These are phyloP conservation scores for Pichia paraexigua DNA, from an alignment of 805 yeast species.

Conservation along the genomic window DNA sequence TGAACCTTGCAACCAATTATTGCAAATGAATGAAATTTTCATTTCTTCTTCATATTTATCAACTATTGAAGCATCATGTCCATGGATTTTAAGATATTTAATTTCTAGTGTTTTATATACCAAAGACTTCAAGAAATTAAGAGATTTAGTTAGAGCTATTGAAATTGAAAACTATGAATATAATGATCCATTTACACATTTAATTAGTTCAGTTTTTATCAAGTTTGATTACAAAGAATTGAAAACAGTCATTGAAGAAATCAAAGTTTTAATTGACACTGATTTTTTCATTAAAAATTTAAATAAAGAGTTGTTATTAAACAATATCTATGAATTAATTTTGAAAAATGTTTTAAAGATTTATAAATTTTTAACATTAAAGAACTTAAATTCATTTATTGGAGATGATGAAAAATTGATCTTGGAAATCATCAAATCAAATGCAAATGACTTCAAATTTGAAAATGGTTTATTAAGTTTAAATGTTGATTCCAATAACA, in stretches of 20 bases:
- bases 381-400: constrained; percentile 16
- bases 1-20: constrained; percentile 26
- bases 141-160: constrained; percentile 49
- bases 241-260: constrained; percentile 38
- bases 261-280: constrained; percentile 39
- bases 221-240: constrained; percentile 53
- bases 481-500: constrained; percentile 39
- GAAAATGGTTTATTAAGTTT: constrained; percentile 36
- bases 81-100: constrained; percentile 62
- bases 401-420: constrained; percentile 4
- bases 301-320: constrained; percentile 18
- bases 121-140: constrained; percentile 40
- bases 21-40: constrained; percentile 48
- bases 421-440: constrained; percentile 23
- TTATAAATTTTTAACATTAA: constrained; percentile 17
- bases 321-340: constrained; percentile 18
- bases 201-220: constrained; percentile 46
- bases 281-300: constrained; percentile 53
- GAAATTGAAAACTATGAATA: constrained; percentile 59
- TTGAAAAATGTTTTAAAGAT: constrained; percentile 22
- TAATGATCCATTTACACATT: constrained; percentile 53
- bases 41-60: constrained; percentile 53
- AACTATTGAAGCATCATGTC: constrained; percentile 63
- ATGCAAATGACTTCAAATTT: constrained; percentile 3
- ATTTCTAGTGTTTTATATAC: constrained; percentile 48